Conservation (phyloP, 495 filamentous ascomycete species). For the Bathelium albidoporum region DNA sequence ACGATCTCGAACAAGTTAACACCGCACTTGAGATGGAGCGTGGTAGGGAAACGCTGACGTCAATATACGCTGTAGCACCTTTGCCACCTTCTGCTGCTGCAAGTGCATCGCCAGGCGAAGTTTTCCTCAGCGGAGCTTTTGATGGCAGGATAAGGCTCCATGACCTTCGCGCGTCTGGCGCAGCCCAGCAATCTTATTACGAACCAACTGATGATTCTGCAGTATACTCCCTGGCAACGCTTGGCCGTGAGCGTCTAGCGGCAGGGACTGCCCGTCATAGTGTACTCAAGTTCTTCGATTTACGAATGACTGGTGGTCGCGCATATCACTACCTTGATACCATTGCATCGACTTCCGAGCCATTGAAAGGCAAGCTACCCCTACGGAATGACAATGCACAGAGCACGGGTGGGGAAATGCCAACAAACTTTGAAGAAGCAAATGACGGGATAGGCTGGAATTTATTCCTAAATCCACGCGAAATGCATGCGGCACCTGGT, state of each 20-base stretch:
- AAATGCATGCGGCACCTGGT: slow-evolving; percentile 1
- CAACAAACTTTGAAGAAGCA: background rate
- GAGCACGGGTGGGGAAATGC: background rate
- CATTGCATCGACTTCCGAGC: background rate
- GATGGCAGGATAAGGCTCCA: slow-evolving; percentile 56
- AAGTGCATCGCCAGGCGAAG: slow-evolving; percentile 32
- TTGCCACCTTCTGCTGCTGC: slow-evolving; percentile 30
- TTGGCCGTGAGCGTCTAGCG: slow-evolving; percentile 47
- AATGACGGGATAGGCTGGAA: slow-evolving; percentile 15
- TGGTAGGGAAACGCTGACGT: slow-evolving; percentile 5
- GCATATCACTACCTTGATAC: slow-evolving; percentile 24
- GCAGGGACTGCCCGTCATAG: slow-evolving; percentile 47
- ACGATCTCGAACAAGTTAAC: slow-evolving; percentile 19
- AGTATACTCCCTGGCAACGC: slow-evolving; percentile 49
- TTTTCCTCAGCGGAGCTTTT: slow-evolving; percentile 54
- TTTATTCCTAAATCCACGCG: slow-evolving; percentile 7
- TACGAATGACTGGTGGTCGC: slow-evolving; percentile 43
- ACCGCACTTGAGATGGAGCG: background rate
- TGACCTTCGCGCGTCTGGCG: slow-evolving; percentile 47
- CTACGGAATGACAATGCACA: background rate
- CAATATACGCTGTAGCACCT: slow-evolving; percentile 44
- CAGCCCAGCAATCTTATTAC: slow-evolving; percentile 39
- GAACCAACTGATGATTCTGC: slow-evolving; percentile 46
- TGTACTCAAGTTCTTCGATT: slow-evolving; percentile 55
- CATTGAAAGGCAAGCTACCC: background rate